Evolutionary conservation across 257 asterid genomes (phyloP), one percentile per base, ranked within the genome.

Genomic region (Cruciata laevipes): DNA sequence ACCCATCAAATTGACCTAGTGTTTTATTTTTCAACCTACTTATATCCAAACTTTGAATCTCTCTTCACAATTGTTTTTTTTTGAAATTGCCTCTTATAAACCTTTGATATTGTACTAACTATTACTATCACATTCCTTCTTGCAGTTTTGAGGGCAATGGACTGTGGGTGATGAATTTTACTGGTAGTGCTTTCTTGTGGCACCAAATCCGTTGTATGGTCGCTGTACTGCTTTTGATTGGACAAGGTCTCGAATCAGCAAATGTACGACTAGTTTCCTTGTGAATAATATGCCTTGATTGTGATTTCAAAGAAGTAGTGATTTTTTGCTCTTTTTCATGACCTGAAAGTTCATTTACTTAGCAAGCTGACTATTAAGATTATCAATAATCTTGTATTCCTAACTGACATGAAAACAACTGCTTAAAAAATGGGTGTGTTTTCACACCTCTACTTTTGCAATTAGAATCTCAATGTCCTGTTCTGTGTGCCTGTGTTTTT

Each of bases 131-230:
- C n/a, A 56, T 18, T 35, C 38, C 33, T 13, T 31, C 24, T 74
- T 73, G 66, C 77, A 92, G 98, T 81, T 84, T 75, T 73, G 84
- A 71, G 44, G 85, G 77, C 62, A 91, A 88, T 72, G 87, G 83
- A 73, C 91, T 90, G 60, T 90, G 96, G 91, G 87, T 81, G 14
- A 72, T 93, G 77, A 84, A 84, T 76, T 82, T 93, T 72, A 80
- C 76, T 83, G 99, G 97, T 65, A 90, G 95, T 70, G 99, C 97
- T 83, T 93, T 93, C 89, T 89, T 93, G 80, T 93, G 99, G 99
- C 99, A 93, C 83, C 99, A 93, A 85, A 81, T 93, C 78, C 93
- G 99, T 55, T 93, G 97, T 85, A 93, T 93, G 92, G 95, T 84
- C 72, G 95, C 96, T 35, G 81, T 90, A 72, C 86, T 93, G 70